Conservation (phyloP, 441 rosid genomes). For the Geranium incanum region DNA sequence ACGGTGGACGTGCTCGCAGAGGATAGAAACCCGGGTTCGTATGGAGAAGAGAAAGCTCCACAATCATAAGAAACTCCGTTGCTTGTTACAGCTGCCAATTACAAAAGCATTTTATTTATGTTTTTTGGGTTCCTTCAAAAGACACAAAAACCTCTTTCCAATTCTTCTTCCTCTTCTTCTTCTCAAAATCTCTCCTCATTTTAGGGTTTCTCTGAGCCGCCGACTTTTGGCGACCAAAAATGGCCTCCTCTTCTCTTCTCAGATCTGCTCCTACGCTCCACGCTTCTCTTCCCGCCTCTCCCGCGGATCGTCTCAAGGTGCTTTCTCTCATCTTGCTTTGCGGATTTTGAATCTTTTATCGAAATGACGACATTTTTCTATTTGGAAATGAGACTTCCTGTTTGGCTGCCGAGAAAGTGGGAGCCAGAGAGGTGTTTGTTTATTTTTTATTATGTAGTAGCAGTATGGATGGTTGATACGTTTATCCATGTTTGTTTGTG, state of each 20-base stretch:
- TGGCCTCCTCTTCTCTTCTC: slow-evolving; percentile 3
- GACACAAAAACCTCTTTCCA: background rate
- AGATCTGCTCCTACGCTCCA: background rate
- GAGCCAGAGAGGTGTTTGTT: background rate
- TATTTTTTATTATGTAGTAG: background rate
- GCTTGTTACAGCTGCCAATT: background rate
- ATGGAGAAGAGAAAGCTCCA: background rate
- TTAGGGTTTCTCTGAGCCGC: background rate
- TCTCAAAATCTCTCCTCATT: background rate
- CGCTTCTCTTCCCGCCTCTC: slow-evolving; percentile 4
- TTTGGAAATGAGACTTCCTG: background rate
- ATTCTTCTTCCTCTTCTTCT: background rate
- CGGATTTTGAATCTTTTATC: background rate
- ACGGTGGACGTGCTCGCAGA: background rate
- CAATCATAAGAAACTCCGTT: background rate
- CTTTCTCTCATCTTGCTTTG: background rate
- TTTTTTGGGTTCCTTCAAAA: background rate
- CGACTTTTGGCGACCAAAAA: background rate
- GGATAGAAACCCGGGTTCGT: background rate
- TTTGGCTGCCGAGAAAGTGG: slow-evolving; percentile 8
- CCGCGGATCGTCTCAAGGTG: slow-evolving; percentile 5
- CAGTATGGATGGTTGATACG: background rate
- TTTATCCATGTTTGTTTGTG: background rate
- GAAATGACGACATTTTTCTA: background rate
- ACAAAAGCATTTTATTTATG: background rate